Evolutionary conservation across 2,329 filamentous ascomycete species (phyloP), one percentile per base, ranked within the genome.

Genomic region (Aspergillus persii): DNA sequence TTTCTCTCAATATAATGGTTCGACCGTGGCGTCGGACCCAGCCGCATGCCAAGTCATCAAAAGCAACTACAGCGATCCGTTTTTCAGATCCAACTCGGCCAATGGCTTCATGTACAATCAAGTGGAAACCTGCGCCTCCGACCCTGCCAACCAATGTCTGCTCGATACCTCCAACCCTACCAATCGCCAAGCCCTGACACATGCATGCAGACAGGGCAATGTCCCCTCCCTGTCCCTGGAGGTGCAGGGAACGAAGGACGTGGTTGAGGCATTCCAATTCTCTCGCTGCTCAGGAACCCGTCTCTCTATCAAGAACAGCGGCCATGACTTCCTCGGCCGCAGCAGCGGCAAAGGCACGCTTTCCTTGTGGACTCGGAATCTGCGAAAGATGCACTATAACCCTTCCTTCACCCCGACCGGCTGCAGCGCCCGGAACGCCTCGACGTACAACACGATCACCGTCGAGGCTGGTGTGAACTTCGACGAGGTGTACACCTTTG

Each of bases 301-400:
- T 3, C 67, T 81, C 2, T 71, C 77, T 31, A 78, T 86, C 60
- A 79, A 81, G 60, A 85, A 85, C 63, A 86, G 83, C 0, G 84
- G 83, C 2, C 84, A 86, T 66, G 83, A 85, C 57, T 77, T 77
- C 52, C 71, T 76, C 1, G 78, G 80, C 4, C 74, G 74, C 49
- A 74, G 70, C 3, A 70, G 70, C 3, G 78, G 77, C 1, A 65
- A 66, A 0, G 74, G 76, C 2, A 67, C 71, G 2, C 68, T 80
- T 3, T 65, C 69, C 3, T 60, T 80, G 3, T 78, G 77, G 77
- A 79, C 73, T 26, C 73, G 78, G 56, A 67, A 77, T 58, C 66
- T 80, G n/a, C 76, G 79, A 61, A 47, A 62, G 15, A 71, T 75
- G 39, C 46, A 62, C 3, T 77, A 74, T 55, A 54, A 58, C 30